Evolutionary conservation across 768 basidiomycete genomes (phyloP).

Genomic region (Multifurca ochricompacta): DNA sequence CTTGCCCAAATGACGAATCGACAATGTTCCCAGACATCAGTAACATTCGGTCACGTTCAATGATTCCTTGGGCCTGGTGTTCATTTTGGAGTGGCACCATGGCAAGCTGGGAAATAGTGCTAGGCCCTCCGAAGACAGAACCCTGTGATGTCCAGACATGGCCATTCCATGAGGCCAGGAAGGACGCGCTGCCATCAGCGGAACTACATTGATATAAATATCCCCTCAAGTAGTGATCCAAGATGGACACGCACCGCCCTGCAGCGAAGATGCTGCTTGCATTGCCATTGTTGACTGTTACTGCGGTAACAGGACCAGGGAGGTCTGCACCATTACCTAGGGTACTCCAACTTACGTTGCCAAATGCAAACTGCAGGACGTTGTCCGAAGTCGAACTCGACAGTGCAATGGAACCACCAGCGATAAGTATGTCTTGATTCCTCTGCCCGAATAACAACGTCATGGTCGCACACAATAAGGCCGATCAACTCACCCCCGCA

Average conservation of each 20-base stretch:
- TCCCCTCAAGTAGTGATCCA: neutral
- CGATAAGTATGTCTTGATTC: conserved; percentile 63
- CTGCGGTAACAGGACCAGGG: conserved; percentile 85
- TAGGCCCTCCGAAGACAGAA: conserved; percentile 44
- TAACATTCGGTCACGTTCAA: conserved; percentile 82
- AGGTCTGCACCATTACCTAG: conserved; percentile 54
- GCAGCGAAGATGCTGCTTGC: conserved; percentile 82
- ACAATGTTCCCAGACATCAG: conserved; percentile 77
- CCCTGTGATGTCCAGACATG: conserved; percentile 61
- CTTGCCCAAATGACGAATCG: conserved; percentile 65
- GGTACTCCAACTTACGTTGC: conserved; percentile 67
- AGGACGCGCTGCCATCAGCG: conserved; percentile 53
- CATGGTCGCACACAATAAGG: neutral
- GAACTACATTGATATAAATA: conserved; percentile 31
- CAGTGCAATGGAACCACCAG: conserved; percentile 71
- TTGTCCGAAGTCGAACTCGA: conserved; percentile 57
- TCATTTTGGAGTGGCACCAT: conserved; percentile 85
- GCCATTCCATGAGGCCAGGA: conserved; percentile 84
- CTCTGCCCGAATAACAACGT: conserved; percentile 32
- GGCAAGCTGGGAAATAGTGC: conserved; percentile 70
- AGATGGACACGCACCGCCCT: conserved; percentile 55
- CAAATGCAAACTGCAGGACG: conserved; percentile 64
- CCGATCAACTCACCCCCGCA: conserved; percentile 59
- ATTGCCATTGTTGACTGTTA: conserved; percentile 79
- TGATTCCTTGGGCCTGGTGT: conserved; percentile 60